Evolutionary conservation across 2,329 filamentous ascomycete species (phyloP), one percentile per base, ranked within the genome.

Genomic region (Didymella pinodella): DNA sequence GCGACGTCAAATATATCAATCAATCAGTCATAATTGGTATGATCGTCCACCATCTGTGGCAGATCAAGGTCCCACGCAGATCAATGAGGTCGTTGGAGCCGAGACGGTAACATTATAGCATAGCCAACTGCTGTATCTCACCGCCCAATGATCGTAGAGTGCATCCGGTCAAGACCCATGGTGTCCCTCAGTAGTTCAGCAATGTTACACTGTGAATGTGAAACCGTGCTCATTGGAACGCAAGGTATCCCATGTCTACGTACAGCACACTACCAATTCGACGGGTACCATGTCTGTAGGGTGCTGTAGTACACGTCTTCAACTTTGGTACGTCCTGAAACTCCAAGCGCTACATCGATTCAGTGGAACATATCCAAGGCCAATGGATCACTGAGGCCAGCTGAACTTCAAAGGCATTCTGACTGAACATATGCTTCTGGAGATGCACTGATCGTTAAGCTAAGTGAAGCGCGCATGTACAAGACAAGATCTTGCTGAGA

Each of bases 361-460:
- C 85, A 7, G 84, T 88, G 46, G 79, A 73, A 65, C 88, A 82
- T 74, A 81, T 79, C 26, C 85, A 86, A 0, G 84, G 86, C 60
- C 82, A 86, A 26, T 89, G 83, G 76, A 80, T 89, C 3, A 12
- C 7, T 7, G 81, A 83, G 11, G 75, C 75, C 36, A 88, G 82
- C 78, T 86, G 0, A 86, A 85, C 1, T 88, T 83, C 75, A 82
- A 86, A 67, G 85, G 84, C 65, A 86, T 86, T 0, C 79, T 88
- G 8, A 81, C 81, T 1, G 78, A 81, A 45, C 86, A 84, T 65
- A 86, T 86, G 12, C 86, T 83, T 72, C 81, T 88, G 70, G 84
- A 85, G 65, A 81, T 81, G 29, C 86, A 82, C 82, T 85, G 70
- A 84, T 82, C 1, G 87, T 88, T 69, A 67, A 85, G 85, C 22